Base-by-base conservation (phyloP, 2,329 filamentous ascomycete genomes). In the Bimuria novae-zelandiae region DNA sequence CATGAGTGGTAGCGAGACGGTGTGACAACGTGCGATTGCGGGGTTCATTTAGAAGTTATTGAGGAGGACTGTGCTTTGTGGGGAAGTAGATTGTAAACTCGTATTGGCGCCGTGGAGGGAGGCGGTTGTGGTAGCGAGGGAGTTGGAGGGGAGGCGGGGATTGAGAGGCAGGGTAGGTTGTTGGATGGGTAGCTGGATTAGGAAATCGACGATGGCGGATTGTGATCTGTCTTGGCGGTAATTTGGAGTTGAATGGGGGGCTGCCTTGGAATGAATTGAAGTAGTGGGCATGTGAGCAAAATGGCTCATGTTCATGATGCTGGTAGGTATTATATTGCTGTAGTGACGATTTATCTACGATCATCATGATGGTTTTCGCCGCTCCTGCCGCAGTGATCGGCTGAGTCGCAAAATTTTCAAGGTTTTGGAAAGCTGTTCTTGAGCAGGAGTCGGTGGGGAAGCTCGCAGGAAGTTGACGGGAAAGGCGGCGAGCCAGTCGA, bases 21-120 rank as follows among this genome's bases (percentile, higher is more conserved):
- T 46, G 43, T 46, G 30, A 46, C 43, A 35, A 25, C 14, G 43
- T 46, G 21, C 30, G 43, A 3, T 46, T 46, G 43, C 27, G 43
- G 43, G 43, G 43, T 46, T 35, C 21, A 46, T 46, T 46, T 46
- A 32, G 3, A n/a, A n/a, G n/a, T n/a, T n/a, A 12, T n/a, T 25
- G 7, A 46, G 35, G 36, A 39, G 19, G 36, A n/a, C n/a, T n/a
- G n/a, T n/a, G n/a, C n/a, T 39, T 39, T 39, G 36, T 12, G 36
- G 36, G 36, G 36, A n/a, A 39, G 36, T 39, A 39, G 2, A 46
- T 46, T 44, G 41, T 21, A 22, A 21, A 30, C 8, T 11, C 10
- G 41, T 16, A 46, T 8, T 25, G 17, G 43, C n/a, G 14, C 7
- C 30, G 7, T 17, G 30, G 16, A 25, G 19, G 17, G 21, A 14